Conservation (phyloP, 1,139 yeast species). For the Trichomonascaceae sp. region DNA sequence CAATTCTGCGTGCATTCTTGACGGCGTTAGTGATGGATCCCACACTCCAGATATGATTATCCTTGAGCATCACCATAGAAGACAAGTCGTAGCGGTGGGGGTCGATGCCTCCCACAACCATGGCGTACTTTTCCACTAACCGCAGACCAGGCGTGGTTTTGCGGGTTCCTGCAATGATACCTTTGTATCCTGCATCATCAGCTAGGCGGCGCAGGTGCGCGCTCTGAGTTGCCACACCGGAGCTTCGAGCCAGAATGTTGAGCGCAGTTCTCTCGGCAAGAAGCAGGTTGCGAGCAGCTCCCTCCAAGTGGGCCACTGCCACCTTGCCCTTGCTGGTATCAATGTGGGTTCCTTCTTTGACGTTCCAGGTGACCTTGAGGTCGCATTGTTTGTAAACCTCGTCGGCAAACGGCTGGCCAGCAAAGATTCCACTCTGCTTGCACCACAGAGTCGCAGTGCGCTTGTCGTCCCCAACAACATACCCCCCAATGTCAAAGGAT, state of each 20-base stretch:
- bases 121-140: constrained; percentile 76
- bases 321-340: constrained; percentile 40
- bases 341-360: constrained; percentile 52
- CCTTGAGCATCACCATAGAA: constrained; percentile 93
- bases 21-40: constrained; percentile 88
- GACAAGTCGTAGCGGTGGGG: constrained; percentile 85
- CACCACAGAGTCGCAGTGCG: constrained; percentile 71
- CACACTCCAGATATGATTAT: constrained; percentile 83
- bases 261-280: constrained; percentile 81
- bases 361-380: constrained; percentile 57
- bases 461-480: constrained; percentile 67
- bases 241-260: constrained; percentile 66
- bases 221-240: constrained; percentile 80
- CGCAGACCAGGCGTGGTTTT: constrained; percentile 96
- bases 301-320: constrained; percentile 63
- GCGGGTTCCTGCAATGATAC: constrained; percentile 91
- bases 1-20: constrained; percentile 56
- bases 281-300: constrained; percentile 66
- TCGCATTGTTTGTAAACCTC: constrained; percentile 75
- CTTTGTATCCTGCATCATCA: constrained; percentile 57
- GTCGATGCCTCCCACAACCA: constrained; percentile 93
- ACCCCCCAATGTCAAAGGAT: constrained; percentile 88
- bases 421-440: constrained; percentile 69
- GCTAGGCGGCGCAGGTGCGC: constrained; percentile 47
- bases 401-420: constrained; percentile 82